A percentile compares a stretch with the other conserved stretches of the same genome.
These are phyloP conservation scores for Melanogaster broomeanus DNA, from an alignment of 768 basidiomycete species.

Conservation along the genomic window DNA sequence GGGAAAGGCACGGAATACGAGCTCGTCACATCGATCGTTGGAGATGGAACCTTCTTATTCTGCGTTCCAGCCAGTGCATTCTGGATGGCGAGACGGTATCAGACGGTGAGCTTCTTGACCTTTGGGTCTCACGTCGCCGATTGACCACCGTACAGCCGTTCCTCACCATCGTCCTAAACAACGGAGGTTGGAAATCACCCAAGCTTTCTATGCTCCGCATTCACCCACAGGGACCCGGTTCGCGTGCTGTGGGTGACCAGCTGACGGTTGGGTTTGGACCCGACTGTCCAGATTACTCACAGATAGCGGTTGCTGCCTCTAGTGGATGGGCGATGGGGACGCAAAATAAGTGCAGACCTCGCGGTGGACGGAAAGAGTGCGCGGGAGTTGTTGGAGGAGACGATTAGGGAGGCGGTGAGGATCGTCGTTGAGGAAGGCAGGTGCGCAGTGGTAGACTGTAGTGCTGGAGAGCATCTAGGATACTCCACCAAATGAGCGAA, in stretches of 20 bases:
- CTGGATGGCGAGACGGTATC: constrained; percentile 73
- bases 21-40: constrained; percentile 60
- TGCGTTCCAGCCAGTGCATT: constrained; percentile 64
- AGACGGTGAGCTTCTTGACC: constrained; percentile 46
- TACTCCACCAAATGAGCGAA: not conserved
- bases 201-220: constrained; percentile 65
- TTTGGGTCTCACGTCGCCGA: too few species aligned
- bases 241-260: constrained; percentile 42
- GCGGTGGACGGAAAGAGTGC: constrained; percentile 24
- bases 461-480: constrained; percentile 45
- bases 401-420: constrained; percentile 51
- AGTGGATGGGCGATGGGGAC: constrained; percentile 67
- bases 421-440: constrained; percentile 58
- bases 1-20: constrained; percentile 41
- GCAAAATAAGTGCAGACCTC: constrained; percentile 34
- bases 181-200: constrained; percentile 72
- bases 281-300: constrained; percentile 56
- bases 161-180: constrained; percentile 69
- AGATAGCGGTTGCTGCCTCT: constrained; percentile 68
- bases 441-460: constrained; percentile 69
- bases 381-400: constrained; percentile 29
- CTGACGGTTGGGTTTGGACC: constrained; percentile 70
- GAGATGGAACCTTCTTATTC: constrained; percentile 72
- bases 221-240: constrained; percentile 59
- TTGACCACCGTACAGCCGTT: constrained; percentile 50